Evolutionary conservation across 2,329 filamentous ascomycete species (phyloP), one percentile per base, ranked within the genome.

Genomic region (Graphilbum fragrans): DNA sequence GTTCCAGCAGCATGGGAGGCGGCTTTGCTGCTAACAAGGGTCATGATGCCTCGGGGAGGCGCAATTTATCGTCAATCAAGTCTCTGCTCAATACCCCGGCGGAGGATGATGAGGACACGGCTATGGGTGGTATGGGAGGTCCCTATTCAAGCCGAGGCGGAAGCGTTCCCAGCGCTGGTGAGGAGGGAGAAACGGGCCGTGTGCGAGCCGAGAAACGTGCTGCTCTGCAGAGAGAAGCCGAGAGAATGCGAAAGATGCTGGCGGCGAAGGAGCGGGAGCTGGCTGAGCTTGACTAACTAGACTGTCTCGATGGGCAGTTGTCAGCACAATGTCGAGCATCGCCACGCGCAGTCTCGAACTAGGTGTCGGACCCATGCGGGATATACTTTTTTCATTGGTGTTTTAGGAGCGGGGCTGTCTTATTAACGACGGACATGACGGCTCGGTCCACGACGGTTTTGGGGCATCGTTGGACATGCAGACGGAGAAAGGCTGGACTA

Each of bases 201-300:
- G 35, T n/a, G 5, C 42, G 43, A 1, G 68, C 71, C 4, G 80
- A 83, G 48, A 70, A 77, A 42, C 70, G 81, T 38, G 74, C 73
- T 9, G 72, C 77, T 37, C 62, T 93, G 38, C 72, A 80, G 55
- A 69, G 77, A 20, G 85, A 93, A 57, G 78, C 83, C 0, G 82
- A 88, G 53, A 68, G 69, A 40, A 92, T 92, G 77, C 72, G 82
- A 31, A 75, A 80, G 56, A 66, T 82, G 58, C 65, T 88, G 23
- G 70, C 77, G 10, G 80, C 75, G 12, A 88, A 87, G 53, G 83
- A 88, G 59, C 69, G 77, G 37, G 83, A 88, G 53, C 62, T 88
- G 43, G 78, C 79, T 5, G 61, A 62, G 38, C 47, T 64, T 1
- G 42, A 46, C 5, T 41, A 36, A 41, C 29, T 5, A 31, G 7